Conservation (phyloP, 805 yeast genomes). For the Yarrowia yakushimensis region DNA sequence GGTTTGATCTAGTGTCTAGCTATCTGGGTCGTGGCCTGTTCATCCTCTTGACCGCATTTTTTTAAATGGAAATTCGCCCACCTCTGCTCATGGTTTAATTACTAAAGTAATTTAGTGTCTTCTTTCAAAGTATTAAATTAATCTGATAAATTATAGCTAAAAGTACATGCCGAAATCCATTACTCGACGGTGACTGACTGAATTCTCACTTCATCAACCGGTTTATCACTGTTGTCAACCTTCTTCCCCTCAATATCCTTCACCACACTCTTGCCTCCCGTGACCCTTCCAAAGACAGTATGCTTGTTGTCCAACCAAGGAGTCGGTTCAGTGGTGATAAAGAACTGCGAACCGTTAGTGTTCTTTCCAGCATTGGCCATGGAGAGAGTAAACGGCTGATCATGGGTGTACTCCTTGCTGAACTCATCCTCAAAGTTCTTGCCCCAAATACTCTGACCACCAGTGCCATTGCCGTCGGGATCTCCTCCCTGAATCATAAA, state of each 20-base stretch:
- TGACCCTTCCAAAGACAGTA: constrained; percentile 55
- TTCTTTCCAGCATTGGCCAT: constrained; percentile 61
- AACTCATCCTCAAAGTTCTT: constrained; percentile 47
- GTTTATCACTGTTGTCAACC: constrained; percentile 48
- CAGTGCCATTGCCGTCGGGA: constrained; percentile 46
- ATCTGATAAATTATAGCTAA: not conserved
- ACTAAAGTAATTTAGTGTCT: too few species aligned
- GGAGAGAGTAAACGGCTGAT: constrained; percentile 52
- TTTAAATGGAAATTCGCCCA: too few species aligned
- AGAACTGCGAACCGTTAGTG: constrained; percentile 59
- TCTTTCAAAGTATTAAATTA: too few species aligned
- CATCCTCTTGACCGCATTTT: too few species aligned
- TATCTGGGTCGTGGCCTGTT: too few species aligned
- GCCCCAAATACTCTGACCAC: constrained; percentile 42
- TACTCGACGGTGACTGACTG: constrained; percentile 30
- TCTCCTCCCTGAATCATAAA: constrained; percentile 65
- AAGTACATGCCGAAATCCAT: not conserved
- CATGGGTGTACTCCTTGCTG: constrained; percentile 47
- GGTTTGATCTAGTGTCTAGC: too few species aligned
- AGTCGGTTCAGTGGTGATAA: constrained; percentile 55
- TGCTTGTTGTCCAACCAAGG: constrained; percentile 56
- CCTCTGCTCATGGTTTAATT: too few species aligned
- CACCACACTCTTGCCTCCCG: constrained; percentile 49
- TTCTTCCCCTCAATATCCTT: constrained; percentile 47
- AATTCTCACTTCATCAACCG: constrained; percentile 39